Base-by-base conservation (phyloP, 2,329 filamentous ascomycete genomes). In the Fusarium sp. region DNA sequence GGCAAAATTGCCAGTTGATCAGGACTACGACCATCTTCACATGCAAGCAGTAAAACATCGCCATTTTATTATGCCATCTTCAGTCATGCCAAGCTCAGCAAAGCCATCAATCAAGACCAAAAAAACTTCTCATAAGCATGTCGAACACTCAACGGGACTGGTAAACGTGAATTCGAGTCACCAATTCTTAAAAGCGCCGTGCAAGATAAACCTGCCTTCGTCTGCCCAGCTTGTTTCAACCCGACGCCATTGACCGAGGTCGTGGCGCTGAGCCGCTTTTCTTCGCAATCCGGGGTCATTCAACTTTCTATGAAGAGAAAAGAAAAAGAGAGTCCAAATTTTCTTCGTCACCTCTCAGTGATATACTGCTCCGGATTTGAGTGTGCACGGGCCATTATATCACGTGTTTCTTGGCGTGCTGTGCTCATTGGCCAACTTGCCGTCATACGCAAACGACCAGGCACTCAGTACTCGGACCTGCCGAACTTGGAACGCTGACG, bases 141-240 rank as follows among this genome's bases (percentile, higher is more conserved):
- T 88, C 83, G 85, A 83, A 79, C 82, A 83, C 85, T 87, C 84
- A 87, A 88, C 86, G 86, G 86, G 85, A 88, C 83, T 84, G 85
- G 82, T 82, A 81, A 84, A 86, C 80, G 78, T 79, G 58, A 71
- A 74, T 77, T 80, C 83, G 83, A 85, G 80, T 85, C 83, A 79
- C 82, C 85, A 87, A 88, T 88, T 88, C 86, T 88, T 88, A 80
- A 78, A 87, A 87, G 85, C 85, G 81, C 83, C 86, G 83, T 75
- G 75, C 79, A 75, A 73, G 72, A 41, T 63, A 72, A 69, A 73
- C 75, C 74, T 74, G 73, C 75, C 78, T 83, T 83, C 63, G 77
- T 88, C 83, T 88, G 77, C 86, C 86, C 85, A 81, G 67, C 82
- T 74, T 81, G 80, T 83, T 85, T 83, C 86, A 88, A 87, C 86